A percentile compares a stretch with the other conserved stretches of the same genome.
These are phyloP conservation scores for Cyclotella baltica DNA, from an alignment of 108 stramenopile species.

Conservation along the genomic window DNA sequence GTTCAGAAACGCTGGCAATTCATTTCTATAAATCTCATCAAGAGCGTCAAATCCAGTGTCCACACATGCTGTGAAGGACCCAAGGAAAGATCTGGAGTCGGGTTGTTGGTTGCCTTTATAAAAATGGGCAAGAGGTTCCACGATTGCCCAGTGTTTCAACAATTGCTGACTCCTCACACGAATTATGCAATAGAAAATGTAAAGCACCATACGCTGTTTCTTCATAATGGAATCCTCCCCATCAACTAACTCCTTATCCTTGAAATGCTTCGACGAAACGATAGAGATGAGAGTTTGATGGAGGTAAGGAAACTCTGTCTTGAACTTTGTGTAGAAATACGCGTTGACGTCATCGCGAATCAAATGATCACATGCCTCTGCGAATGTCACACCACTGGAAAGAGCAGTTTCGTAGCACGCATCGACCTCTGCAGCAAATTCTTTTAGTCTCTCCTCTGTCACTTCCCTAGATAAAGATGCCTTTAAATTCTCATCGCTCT, in stretches of 20 bases:
- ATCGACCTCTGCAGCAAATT: neutral
- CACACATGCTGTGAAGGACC: neutral
- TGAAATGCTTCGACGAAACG: neutral
- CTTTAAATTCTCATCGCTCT: neutral
- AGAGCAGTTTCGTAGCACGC: neutral
- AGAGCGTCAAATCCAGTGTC: neutral
- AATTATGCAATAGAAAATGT: neutral
- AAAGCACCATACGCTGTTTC: neutral
- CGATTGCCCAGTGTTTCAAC: neutral
- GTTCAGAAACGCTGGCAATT: neutral
- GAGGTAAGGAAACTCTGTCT: neutral
- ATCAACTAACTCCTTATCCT: neutral
- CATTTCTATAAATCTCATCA: neutral
- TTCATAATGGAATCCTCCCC: neutral
- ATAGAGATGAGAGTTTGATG: neutral
- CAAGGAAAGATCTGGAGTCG: neutral
- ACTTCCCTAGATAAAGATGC: neutral
- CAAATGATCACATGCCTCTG: neutral
- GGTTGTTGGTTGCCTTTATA: conserved; percentile 2
- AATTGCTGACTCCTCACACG: neutral
- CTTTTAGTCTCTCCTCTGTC: neutral
- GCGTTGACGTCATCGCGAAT: neutral
- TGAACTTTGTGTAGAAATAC: neutral
- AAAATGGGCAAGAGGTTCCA: neutral
- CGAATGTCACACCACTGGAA: neutral